Percentiles rank a stretch among this genome's conserved stretches.
phyloP scores from a whole-genome alignment of 352 stramenopile species.

The Pelagophyceae sp. region DNA sequence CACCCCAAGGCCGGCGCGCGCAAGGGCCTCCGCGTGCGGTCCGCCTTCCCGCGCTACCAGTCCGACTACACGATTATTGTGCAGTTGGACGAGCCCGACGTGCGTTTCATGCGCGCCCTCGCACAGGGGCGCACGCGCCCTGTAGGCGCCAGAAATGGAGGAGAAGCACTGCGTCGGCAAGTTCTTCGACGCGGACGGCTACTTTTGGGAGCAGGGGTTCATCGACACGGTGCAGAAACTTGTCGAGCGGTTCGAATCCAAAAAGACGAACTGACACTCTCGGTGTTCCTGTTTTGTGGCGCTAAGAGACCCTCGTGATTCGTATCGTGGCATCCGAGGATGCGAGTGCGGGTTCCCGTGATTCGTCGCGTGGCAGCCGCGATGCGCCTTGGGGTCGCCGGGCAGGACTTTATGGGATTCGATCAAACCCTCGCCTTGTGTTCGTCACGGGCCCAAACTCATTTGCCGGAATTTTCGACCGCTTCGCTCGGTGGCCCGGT shows the following conservation, averaged over 20 bases:
- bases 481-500: too few species aligned
- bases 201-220: conserved; percentile 57
- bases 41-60: conserved; percentile 56
- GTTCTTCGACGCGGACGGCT: conserved; percentile 62
- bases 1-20: conserved; percentile 29
- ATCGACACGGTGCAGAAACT: conserved; percentile 47
- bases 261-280: neutral
- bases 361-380: too few species aligned
- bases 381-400: too few species aligned
- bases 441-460: too few species aligned
- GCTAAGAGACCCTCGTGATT: too few species aligned
- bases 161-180: conserved; percentile 55
- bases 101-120: too few species aligned
- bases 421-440: too few species aligned
- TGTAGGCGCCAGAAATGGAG: conserved; percentile 39
- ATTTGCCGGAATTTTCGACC: too few species aligned
- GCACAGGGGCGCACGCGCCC: conserved; percentile 36
- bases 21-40: conserved; percentile 51
- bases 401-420: too few species aligned
- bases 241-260: conserved; percentile 42
- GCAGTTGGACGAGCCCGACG: conserved; percentile 41
- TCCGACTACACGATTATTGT: conserved; percentile 59
- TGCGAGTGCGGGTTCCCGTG: too few species aligned
- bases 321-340: too few species aligned
- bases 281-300: too few species aligned